phyloP scores from a whole-genome alignment of 768 basidiomycete genomes.

The Leccinellum albellum region DNA sequence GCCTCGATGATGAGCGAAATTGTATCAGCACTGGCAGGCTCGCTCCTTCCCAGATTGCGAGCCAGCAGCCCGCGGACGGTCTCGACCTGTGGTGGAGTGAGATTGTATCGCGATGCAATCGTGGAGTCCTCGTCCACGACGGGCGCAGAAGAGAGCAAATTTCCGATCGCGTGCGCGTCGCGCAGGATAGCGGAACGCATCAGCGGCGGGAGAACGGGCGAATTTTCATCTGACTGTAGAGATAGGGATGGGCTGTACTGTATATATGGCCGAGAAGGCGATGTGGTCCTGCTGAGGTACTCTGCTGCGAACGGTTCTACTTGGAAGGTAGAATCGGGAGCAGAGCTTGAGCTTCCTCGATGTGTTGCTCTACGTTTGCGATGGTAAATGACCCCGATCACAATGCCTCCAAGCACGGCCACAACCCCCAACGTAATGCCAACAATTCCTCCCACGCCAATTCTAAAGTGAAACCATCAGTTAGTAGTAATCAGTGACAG shows the following conservation, averaged over 20 bases:
- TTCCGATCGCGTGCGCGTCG: constrained; percentile 2
- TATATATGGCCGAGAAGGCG: not conserved
- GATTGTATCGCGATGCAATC: not conserved
- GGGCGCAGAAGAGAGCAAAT: not conserved
- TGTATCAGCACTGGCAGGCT: constrained; percentile 16
- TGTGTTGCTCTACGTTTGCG: constrained; percentile 5
- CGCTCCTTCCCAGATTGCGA: not conserved
- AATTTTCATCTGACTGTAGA: not conserved
- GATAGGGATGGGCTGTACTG: not conserved
- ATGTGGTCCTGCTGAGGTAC: not conserved
- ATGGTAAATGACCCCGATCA: constrained; percentile 4
- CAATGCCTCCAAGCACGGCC: not conserved
- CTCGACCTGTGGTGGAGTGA: constrained; percentile 15
- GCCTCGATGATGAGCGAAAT: constrained; percentile 15
- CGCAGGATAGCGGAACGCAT: constrained; percentile 13
- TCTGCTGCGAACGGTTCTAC: constrained; percentile 5
- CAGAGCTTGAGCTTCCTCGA: not conserved
- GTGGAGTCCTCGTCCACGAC: not conserved
- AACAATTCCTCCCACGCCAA: constrained; percentile 10
- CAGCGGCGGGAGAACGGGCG: constrained; percentile 3
- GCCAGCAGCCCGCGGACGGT: constrained; percentile 8
- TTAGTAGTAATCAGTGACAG: not conserved
- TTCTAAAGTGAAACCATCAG: constrained; percentile 8
- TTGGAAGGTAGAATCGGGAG: not conserved
- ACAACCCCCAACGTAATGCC: constrained; percentile 15